Base-by-base conservation (phyloP, 2,329 filamentous ascomycete species). In the Xylaria sp. region DNA sequence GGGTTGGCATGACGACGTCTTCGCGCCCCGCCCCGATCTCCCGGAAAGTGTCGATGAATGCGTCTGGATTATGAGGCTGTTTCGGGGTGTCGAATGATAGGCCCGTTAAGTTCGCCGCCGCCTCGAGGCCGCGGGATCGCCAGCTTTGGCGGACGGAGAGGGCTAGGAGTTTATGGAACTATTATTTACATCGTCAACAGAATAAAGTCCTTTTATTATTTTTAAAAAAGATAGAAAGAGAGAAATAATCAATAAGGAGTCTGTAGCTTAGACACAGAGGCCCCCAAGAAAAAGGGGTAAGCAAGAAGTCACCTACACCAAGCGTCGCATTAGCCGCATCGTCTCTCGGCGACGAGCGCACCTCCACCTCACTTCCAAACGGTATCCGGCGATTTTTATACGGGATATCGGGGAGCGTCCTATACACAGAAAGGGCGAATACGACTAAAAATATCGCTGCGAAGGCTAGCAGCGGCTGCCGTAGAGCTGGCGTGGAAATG, bases 121-220 rank as follows among this genome's bases (percentile, higher is more conserved):
- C 77, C 14, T 75, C 62, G 5, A 82, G 76, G 2, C 79, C 79
- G 36, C 77, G 72, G 3, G 77, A 79, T 9, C 80, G 76, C 80
- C 79, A 81, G 69, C 75, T 78, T 1, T 77, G 76, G 50, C 27
- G 24, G 12, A 32, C 24, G 50, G 50, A 53, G 50, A 53, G 50
- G 24, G 50, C 50, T 4, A 53, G 50, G 24, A 53, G 11, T 53
- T 53, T 53, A 1, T 53, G 50, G 50, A 53, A 53, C 50, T 53
- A 9, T 9, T 24, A 8, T 32, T 32, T 24, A 17, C 12, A 42
- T 42, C 14, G 6, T 36, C 8, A 36, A 36, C 24, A 27, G 24
- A 36, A 11, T 7, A 36, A 2, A 7, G n/a, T n/a, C n/a, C n/a
- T n/a, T 11, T 36, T 36, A 36, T 47, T 8, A 12, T 21, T 47